A percentile compares a stretch with the other conserved stretches of the same genome.
Evolutionary conservation across 2,329 filamentous ascomycete genomes (phyloP).

Genomic region (Ceratocystis diversiconidia): DNA sequence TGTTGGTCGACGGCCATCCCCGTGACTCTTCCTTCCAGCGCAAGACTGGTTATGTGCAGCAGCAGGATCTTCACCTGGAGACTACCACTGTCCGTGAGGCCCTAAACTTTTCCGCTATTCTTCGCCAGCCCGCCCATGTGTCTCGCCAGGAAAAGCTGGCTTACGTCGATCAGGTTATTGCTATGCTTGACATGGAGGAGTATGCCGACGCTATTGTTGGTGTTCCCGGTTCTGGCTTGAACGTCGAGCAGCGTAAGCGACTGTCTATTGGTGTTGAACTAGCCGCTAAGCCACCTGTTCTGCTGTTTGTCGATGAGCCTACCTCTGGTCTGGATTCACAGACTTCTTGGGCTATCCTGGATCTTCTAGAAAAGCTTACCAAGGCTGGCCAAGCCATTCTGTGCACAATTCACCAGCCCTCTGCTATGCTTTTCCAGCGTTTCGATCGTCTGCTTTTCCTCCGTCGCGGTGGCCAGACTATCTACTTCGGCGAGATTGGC

Average conservation of each 20-base stretch:
- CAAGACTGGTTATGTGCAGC: constrained; percentile 83
- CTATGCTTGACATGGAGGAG: constrained; percentile 75
- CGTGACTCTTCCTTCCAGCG: constrained; percentile 76
- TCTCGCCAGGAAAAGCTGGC: constrained; percentile 62
- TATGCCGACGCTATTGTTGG: constrained; percentile 86
- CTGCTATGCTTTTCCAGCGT: constrained; percentile 82
- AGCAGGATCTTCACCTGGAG: constrained; percentile 76
- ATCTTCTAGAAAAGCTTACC: constrained; percentile 77
- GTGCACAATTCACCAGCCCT: constrained; percentile 97
- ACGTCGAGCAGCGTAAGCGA: constrained; percentile 56
- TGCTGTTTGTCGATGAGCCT: constrained; percentile 89
- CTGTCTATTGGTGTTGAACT: constrained; percentile 94
- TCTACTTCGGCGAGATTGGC: constrained; percentile 73
- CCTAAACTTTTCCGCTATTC: constrained; percentile 68
- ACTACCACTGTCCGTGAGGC: constrained; percentile 82
- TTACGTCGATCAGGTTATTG: constrained; percentile 84
- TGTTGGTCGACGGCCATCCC: constrained; percentile 50
- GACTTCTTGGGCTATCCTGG: constrained; percentile 83
- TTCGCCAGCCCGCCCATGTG: constrained; percentile 68
- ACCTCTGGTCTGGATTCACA: constrained; percentile 89
- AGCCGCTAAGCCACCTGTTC: constrained; percentile 74
- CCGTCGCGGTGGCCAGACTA: constrained; percentile 58
- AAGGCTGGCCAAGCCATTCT: constrained; percentile 83
- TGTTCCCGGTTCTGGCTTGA: constrained; percentile 74
- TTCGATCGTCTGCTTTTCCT: constrained; percentile 74